Evolutionary conservation across 2,329 filamentous ascomycete species (phyloP), one percentile per base, ranked within the genome.

Genomic region (Trichoderma semiorbis): DNA sequence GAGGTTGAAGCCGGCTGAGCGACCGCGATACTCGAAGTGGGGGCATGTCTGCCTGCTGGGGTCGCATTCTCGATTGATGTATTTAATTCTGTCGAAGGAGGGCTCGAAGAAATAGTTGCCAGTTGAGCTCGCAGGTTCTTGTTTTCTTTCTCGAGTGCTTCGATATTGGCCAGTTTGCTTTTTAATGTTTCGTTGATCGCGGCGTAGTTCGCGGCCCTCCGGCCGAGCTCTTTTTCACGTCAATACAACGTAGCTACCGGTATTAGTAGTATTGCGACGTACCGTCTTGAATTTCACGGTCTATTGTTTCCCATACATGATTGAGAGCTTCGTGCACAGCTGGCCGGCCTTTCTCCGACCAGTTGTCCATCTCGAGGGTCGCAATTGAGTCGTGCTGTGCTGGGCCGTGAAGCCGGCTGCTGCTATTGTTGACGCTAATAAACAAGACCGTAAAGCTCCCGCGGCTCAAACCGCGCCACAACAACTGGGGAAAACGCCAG

Each of bases 61-160:
- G 47, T 24, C 18, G 63, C 70, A 67, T 47, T 39, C 53, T 65
- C 50, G 36, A 16, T n/a, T 21, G 63, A 16, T 7, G 26, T 32
- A 12, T 34, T 34, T 16, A 47, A 32, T n/a, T 28, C 28, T 34
- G 64, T 34, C 28, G 60, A 12, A 21, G 36, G n/a, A 63, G 28
- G 36, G 4, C 26, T 32, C 2, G 36, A 30, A 18, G 61, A 63
- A 11, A 34, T 18, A 18, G 34, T 30, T 7, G 71, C 70, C 11
- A 87, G 72, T 68, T 85, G 80, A 36, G 74, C 76, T 64, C 78
- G 80, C 7, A 88, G 79, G 5, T 78, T 73, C n/a, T 74, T 75
- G 65, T 85, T 86, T 72, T 86, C 84, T 18, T 80, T 75, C 69
- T 85, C 80, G 30, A 87, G 75, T 1, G 74, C 76, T 16, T 81